Evolutionary conservation across 495 filamentous ascomycete genomes (phyloP).

Genomic region (Ramalina peruviana): DNA sequence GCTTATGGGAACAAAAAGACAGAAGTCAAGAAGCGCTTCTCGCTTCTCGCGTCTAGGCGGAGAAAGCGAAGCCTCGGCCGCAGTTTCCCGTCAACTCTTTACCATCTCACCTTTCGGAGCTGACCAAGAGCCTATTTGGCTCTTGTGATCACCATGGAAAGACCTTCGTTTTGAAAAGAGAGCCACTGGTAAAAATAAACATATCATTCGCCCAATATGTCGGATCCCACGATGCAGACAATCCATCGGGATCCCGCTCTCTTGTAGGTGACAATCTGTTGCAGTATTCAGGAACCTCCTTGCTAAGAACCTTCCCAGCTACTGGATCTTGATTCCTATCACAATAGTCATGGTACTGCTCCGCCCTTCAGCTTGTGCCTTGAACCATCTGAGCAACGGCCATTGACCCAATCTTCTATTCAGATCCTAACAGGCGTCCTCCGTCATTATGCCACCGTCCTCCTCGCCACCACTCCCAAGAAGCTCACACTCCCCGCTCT

Average conservation of each 20-base stretch:
- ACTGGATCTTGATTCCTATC: slow-evolving; percentile 97
- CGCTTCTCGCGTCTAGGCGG: neutral
- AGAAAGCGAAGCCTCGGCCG: too few species aligned
- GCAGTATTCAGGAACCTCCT: neutral
- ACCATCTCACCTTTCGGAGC: too few species aligned
- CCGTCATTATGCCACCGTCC: slow-evolving; percentile 83
- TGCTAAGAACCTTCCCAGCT: slow-evolving; percentile 36
- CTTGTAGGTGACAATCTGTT: slow-evolving; percentile 46
- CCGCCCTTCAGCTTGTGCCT: neutral
- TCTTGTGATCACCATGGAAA: too few species aligned
- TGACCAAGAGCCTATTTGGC: too few species aligned
- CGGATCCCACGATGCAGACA: slow-evolving; percentile 70
- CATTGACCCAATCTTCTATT: neutral
- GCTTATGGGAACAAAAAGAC: neutral
- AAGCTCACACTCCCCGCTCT: slow-evolving; percentile 59
- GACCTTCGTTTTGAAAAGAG: too few species aligned
- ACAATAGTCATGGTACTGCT: slow-evolving; percentile 80
- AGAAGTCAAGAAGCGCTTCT: neutral
- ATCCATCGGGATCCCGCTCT: slow-evolving; percentile 98
- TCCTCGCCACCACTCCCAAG: slow-evolving; percentile 80
- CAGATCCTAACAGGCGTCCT: slow-evolving; percentile 90
- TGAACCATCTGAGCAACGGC: neutral
- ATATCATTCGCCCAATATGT: slow-evolving; percentile 42
- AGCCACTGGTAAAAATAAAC: too few species aligned
- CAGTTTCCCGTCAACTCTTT: too few species aligned